Conservation (phyloP, 2,329 filamentous ascomycete species). For the Macrophomina pseudophaseolina region DNA sequence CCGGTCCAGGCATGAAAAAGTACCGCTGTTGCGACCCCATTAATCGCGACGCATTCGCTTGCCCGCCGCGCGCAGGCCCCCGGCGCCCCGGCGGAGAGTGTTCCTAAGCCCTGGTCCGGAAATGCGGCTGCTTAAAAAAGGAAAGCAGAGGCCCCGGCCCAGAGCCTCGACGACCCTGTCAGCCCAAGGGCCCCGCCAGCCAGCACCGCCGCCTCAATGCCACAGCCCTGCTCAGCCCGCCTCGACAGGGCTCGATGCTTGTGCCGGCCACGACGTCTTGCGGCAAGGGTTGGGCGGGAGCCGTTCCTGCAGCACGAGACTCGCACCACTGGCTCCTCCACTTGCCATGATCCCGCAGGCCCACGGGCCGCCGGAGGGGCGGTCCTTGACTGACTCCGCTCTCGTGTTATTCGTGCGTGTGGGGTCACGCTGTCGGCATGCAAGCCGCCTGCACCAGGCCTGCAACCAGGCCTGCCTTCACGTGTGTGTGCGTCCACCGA, state of each 20-base stretch:
- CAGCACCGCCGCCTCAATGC: conserved; percentile 5
- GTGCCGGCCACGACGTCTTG: neutral
- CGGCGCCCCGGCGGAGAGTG: conserved; percentile 14
- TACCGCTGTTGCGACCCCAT: neutral
- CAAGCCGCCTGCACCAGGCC: neutral
- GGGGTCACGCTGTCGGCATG: conserved; percentile 17
- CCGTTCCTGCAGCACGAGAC: conserved; percentile 20
- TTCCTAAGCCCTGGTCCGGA: conserved; percentile 14
- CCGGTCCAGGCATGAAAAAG: neutral
- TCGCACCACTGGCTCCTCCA: conserved; percentile 18
- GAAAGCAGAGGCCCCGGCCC: conserved; percentile 13
- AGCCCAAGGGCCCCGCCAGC: conserved; percentile 1
- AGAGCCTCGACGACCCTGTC: conserved; percentile 18
- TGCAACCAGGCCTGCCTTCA: neutral
- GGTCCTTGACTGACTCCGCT: conserved; percentile 11
- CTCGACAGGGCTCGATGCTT: neutral
- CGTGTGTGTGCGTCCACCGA: conserved; percentile 5
- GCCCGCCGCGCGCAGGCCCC: conserved; percentile 13
- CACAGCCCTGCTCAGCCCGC: conserved; percentile 6
- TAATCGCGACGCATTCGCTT: conserved; percentile 17
- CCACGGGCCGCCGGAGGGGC: conserved; percentile 21
- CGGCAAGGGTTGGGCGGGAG: neutral
- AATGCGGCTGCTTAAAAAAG: conserved; percentile 23
- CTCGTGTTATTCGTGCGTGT: conserved; percentile 20
- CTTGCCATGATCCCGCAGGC: conserved; percentile 20